A percentile compares a stretch with the other conserved stretches of the same genome.
These are phyloP conservation scores for Capsicum pubescens DNA, from an alignment of 257 asterid genomes.

Conservation along the genomic window DNA sequence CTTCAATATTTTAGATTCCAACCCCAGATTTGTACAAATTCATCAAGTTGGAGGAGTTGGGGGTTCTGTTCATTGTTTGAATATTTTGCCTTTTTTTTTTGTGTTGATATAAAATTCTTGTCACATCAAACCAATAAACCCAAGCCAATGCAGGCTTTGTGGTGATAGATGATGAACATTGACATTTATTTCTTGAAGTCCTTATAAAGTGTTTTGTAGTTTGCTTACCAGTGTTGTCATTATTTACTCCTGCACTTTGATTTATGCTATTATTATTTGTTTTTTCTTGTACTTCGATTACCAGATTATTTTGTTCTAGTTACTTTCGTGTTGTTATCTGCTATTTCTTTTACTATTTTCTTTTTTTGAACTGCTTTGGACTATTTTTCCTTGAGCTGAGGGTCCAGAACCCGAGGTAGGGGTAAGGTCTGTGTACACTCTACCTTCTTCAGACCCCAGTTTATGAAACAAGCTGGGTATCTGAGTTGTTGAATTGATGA, in stretches of 20 bases:
- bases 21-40: not conserved
- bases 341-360: too few species aligned
- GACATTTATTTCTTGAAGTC: not conserved
- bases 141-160: constrained; percentile 24
- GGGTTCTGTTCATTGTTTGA: constrained; percentile 24
- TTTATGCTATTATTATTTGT: too few species aligned
- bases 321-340: too few species aligned
- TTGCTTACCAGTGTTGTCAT: not conserved
- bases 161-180: constrained; percentile 23
- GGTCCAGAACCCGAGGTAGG: too few species aligned
- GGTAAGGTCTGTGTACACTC: too few species aligned
- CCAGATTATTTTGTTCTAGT: too few species aligned
- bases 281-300: too few species aligned
- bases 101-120: constrained; percentile 14
- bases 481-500: constrained; percentile 37
- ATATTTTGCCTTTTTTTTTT: not conserved
- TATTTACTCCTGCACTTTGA: too few species aligned
- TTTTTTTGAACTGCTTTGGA: too few species aligned
- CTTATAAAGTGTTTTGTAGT: not conserved
- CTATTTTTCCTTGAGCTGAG: too few species aligned
- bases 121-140: constrained; percentile 25
- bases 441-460: too few species aligned
- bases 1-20: not conserved
- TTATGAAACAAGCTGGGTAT: constrained; percentile 44
- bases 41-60: not conserved